Percentiles rank a stretch among this genome's conserved stretches.
phyloP scores from a whole-genome alignment of 73 alveolate genomes.

The Paramecium biaurelia region DNA sequence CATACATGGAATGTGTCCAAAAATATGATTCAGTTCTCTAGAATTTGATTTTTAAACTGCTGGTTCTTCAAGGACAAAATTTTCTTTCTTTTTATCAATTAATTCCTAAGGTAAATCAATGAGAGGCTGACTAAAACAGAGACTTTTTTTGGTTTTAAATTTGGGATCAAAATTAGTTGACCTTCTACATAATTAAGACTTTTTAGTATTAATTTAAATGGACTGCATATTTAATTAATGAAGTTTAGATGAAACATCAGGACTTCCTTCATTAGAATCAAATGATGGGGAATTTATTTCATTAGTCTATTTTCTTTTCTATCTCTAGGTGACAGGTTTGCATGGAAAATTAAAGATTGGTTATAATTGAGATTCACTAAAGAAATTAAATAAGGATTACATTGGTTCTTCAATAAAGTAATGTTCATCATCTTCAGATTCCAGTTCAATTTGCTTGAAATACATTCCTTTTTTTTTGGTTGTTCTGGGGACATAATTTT shows the following conservation, averaged over 20 bases:
- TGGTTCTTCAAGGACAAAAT: not conserved
- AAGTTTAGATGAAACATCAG: not conserved
- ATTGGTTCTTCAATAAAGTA: not conserved
- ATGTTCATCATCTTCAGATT: not conserved
- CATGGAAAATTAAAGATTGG: not conserved
- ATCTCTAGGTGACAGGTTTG: not conserved
- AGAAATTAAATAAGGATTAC: not conserved
- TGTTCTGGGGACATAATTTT: not conserved
- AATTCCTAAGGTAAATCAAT: not conserved
- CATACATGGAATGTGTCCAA: slow-evolving; percentile 71
- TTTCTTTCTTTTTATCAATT: not conserved
- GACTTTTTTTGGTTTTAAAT: not conserved
- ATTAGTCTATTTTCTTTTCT: not conserved
- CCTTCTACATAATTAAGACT: not conserved
- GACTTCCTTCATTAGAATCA: not conserved
- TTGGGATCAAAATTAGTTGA: not conserved
- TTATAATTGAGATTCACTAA: not conserved
- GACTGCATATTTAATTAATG: not conserved
- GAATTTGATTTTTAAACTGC: not conserved
- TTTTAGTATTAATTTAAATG: not conserved
- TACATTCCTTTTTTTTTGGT: not conserved
- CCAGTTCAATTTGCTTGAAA: not conserved
- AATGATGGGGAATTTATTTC: not conserved
- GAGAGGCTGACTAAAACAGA: not conserved
- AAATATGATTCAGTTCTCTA: not conserved